Evolutionary conservation across 2,329 filamentous ascomycete genomes (phyloP), one percentile per base, ranked within the genome.

Genomic region (Colletotrichum sp.): DNA sequence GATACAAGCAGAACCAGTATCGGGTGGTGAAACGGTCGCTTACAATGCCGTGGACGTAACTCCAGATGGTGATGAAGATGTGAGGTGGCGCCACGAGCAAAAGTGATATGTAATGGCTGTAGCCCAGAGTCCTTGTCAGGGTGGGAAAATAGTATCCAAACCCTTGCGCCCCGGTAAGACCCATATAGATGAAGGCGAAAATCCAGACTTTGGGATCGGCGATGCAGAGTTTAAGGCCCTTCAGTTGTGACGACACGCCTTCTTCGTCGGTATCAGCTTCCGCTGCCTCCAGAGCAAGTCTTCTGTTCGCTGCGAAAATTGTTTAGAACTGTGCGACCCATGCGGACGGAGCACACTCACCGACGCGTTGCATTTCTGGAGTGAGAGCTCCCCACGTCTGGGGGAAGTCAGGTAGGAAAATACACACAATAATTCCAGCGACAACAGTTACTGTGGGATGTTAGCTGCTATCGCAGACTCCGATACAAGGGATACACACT

Each of bases 211-310:
- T 89, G 21, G 86, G 83, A 76, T 90, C 89, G 0, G 82, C 82
- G 77, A 91, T 85, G 15, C 88, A 89, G 26, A 90, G 81, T 77
- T 90, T 90, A 76, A 90, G 81, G 21, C 89, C 89, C 21, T 82
- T 83, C 48, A 89, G 68, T 77, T 90, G 88, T 52, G 84, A 85
- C 85, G 87, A 88, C 28, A 83, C 85, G 18, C 87, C 87, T 15
- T 81, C 85, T 66, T 86, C 86, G 75, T 90, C 88, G 10, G 87
- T 79, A 77, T 90, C 88, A 52, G 84, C 86, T 78, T 89, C 87
- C 3, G 86, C 84, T 6, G 87, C 88, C 67, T 90, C 89, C 71
- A 90, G 85, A 7, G 88, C 87, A 34, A 90, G 34, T 43, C 69
- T 28, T 34, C 73, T 70, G 24, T 67, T 72, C 8, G 69, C 69